Base-by-base conservation (phyloP, 805 yeast species). In the Candida verbasci region DNA sequence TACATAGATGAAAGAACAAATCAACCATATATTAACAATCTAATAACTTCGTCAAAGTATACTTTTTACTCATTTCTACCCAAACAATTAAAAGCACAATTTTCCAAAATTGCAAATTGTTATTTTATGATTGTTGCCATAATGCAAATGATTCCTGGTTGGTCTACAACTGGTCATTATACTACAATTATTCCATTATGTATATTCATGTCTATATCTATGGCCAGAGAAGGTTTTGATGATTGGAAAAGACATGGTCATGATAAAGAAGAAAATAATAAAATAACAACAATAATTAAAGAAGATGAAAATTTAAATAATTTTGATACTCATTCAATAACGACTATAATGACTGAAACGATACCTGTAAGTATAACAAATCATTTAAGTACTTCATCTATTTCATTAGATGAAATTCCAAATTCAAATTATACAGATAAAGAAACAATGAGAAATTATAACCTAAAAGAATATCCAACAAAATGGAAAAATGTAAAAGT, bases 141-240 rank as follows among this genome's bases (percentile, higher is more conserved):
- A 43, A 67, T 93, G 68, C 98, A 93, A 56, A 81, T 91, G 89
- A 82, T 93, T 32, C 97, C 98, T 0, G 78, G 88, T 2, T 93
- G 96, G 97, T 86, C 96, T 1, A 87, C 98, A 5, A 93, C 98
- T 0, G 98, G 97, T 41, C 83, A 88, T 9, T 87, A 79, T 54
- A 93, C 97, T 3, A 93, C 98, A 2, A 91, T 93, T 48, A 72
- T 89, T 27, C 97, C 98, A 2, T 68, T 93, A 39, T 64, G 81
- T 58, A 74, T 93, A 5, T 93, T 93, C 57, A 86, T 93, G 62
- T 69, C 86, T 6, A 85, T 93, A 18, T 86, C 97, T 0, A 88
- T 91, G 61, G 75, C 82, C 7, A 74, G 97, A 47, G 98, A 93
- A 62, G 98, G 94, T 0, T 89, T 72, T 58, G 98, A 93, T 58